Evolutionary conservation across 139 green algal genomes (phyloP).

Genomic region (Chlorella vulgaris): DNA sequence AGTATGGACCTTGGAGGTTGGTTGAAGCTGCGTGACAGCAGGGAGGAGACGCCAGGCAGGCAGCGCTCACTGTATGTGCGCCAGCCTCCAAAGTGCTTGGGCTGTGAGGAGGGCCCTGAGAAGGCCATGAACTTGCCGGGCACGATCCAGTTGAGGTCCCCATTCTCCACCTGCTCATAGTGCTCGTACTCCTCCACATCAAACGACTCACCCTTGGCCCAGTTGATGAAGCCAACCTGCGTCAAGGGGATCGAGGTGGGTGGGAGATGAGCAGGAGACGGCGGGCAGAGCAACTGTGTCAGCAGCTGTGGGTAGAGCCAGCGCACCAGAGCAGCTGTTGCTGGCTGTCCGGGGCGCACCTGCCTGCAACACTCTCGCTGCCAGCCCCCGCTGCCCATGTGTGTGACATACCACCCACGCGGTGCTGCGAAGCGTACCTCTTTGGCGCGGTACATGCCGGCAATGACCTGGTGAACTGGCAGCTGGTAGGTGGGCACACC

Average conservation of each 20-base stretch:
- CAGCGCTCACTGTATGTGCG: slow-evolving; percentile 56
- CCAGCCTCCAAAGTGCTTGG: slow-evolving; percentile 80
- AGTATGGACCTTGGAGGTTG: not conserved
- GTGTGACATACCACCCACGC: no score
- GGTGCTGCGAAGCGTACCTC: no score
- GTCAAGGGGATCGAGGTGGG: not conserved
- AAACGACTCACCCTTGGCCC: slow-evolving; percentile 61
- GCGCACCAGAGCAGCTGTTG: no score
- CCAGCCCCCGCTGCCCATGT: no score
- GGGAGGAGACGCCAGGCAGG: not conserved
- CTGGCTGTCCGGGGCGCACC: no score
- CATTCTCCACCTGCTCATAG: slow-evolving; percentile 94
- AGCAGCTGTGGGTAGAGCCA: no score
- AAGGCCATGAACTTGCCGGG: slow-evolving; percentile 92
- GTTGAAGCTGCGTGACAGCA: not conserved
- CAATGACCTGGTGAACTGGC: slow-evolving; percentile 74
- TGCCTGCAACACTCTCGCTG: no score
- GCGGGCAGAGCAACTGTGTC: not conserved
- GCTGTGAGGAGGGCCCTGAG: slow-evolving; percentile 67
- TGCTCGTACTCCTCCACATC: slow-evolving; percentile 90
- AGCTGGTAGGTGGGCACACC: slow-evolving; percentile 82
- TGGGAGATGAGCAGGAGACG: no score
- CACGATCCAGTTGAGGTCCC: slow-evolving; percentile 94
- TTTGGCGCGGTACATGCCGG: slow-evolving; percentile 77
- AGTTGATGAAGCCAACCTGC: slow-evolving; percentile 82